Evolutionary conservation across 768 basidiomycete genomes (phyloP).

Genomic region (Tephrocybe sp.): DNA sequence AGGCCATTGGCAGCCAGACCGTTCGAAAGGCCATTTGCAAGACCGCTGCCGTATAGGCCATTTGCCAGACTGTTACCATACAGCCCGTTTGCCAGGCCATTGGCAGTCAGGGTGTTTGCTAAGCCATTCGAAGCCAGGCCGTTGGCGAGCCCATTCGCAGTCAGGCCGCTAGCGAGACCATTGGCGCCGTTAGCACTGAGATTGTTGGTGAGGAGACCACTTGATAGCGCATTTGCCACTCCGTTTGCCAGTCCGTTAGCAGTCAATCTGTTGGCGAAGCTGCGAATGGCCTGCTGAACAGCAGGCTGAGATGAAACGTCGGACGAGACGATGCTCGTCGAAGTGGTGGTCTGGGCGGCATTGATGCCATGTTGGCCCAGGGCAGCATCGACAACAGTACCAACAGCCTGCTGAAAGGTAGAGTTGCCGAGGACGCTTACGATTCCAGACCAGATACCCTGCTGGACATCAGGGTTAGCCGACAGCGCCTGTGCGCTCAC

Average conservation of each 20-base stretch:
- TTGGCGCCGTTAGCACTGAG: too few relatives aligned
- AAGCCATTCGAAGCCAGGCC: too few relatives aligned
- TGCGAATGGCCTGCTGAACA: neutral
- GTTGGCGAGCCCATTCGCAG: neutral
- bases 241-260: too few relatives aligned
- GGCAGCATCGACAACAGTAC: neutral
- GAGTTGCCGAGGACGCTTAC: neutral
- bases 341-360: neutral
- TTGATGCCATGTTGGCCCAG: conserved; percentile 2
- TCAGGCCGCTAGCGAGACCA: neutral
- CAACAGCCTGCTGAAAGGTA: neutral
- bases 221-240: too few relatives aligned
- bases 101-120: too few relatives aligned
- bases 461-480: neutral
- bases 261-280: neutral
- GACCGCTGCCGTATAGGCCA: neutral
- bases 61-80: neutral
- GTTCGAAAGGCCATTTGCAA: too few relatives aligned
- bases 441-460: conserved; percentile 6
- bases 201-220: too few relatives aligned
- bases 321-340: neutral
- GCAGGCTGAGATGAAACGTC: neutral
- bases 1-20: too few relatives aligned
- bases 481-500: neutral
- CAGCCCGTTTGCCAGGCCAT: too few relatives aligned